These are phyloP conservation scores for Zygosaccharomyces sapae DNA, from an alignment of 1,139 yeast genomes.

Conservation along the genomic window DNA sequence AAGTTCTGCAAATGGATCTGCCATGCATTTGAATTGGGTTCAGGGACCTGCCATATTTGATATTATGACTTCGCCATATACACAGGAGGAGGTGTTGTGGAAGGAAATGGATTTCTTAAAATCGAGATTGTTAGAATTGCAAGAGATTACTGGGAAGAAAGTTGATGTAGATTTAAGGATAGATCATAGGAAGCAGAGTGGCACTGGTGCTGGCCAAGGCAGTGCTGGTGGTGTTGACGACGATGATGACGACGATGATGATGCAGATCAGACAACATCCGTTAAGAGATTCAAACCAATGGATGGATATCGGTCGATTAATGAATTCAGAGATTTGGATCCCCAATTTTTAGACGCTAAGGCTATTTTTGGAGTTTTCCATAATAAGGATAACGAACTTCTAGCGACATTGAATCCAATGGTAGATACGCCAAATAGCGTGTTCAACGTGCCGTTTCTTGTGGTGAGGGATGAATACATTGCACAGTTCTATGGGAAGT, in stretches of 20 bases:
- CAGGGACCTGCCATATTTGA: conserved; percentile 36
- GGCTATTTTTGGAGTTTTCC: conserved; percentile 20
- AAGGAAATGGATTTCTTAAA: conserved; percentile 31
- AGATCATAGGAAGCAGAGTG: conserved; percentile 7
- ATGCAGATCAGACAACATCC: conserved; percentile 7
- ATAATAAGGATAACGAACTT: conserved; percentile 10
- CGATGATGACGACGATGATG: conserved; percentile 9
- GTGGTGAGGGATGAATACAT: conserved; percentile 23
- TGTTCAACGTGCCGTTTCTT: conserved; percentile 17
- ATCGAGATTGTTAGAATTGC: conserved; percentile 30
- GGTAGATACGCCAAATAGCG: conserved; percentile 14
- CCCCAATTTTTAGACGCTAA: conserved; percentile 26
- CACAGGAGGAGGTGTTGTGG: conserved; percentile 26
- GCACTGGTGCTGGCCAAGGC: conserved; percentile 6
- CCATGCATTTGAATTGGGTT: conserved; percentile 27
- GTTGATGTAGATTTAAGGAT: conserved; percentile 20
- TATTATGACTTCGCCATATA: conserved; percentile 25
- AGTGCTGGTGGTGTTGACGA: conserved; percentile 6
- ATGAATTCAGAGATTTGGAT: conserved; percentile 28
- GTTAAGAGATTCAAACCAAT: conserved; percentile 9
- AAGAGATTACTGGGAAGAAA: conserved; percentile 30
- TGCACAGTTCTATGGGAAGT: conserved; percentile 17
- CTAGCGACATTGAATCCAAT: conserved; percentile 15
- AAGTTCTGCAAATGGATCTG: conserved; percentile 20
- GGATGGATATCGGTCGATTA: conserved; percentile 10